Conservation (phyloP, 1,284 basidiomycete species). For the Xerocomus minutiporus region DNA sequence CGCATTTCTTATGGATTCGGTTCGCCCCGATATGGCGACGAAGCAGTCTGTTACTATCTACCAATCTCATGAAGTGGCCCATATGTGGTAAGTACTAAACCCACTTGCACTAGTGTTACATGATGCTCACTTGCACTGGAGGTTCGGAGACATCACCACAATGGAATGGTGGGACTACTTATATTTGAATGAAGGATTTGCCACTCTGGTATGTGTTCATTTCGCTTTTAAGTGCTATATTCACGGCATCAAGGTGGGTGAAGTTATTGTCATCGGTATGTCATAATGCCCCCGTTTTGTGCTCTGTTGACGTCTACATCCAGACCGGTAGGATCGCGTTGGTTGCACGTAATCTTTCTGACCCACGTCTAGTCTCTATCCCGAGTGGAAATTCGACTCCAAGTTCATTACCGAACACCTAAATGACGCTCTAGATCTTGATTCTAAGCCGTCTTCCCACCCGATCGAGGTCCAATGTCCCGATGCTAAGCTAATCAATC, state of each 20-base stretch:
- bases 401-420: conserved; percentile 65
- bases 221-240: background rate
- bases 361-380: conserved; percentile 53
- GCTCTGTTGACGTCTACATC: conserved; percentile 4
- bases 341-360: conserved; percentile 3
- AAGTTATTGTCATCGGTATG: conserved; percentile 83
- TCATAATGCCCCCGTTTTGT: background rate
- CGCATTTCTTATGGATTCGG: conserved; percentile 78
- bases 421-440: conserved; percentile 70
- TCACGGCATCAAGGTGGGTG: conserved; percentile 65
- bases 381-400: conserved; percentile 73
- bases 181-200: conserved; percentile 89
- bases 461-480: conserved; percentile 93
- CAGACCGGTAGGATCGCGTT: conserved; percentile 43
- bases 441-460: conserved; percentile 89
- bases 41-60: conserved; percentile 78
- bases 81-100: conserved; percentile 61
- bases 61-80: conserved; percentile 82
- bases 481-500: conserved; percentile 82
- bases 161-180: conserved; percentile 95
- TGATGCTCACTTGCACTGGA: conserved; percentile 16
- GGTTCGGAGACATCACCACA: conserved; percentile 90
- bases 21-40: conserved; percentile 69
- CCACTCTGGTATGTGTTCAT: conserved; percentile 58
- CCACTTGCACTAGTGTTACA: background rate